Conservation (phyloP, 192 early-diverging fungal genomes). For the Linnemannia hyalina region DNA sequence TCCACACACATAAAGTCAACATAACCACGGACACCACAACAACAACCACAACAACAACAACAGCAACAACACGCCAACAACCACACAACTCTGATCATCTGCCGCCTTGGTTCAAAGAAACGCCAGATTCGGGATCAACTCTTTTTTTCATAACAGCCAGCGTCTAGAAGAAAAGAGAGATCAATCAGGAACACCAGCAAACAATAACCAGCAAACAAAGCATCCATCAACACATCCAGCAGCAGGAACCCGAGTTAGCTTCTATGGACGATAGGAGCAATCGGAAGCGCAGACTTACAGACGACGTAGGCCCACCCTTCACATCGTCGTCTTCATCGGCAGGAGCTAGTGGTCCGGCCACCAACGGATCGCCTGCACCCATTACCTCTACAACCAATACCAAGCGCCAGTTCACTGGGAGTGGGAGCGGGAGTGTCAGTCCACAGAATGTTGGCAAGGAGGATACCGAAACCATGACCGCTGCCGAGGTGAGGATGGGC, state of each 20-base stretch:
- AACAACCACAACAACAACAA: no score
- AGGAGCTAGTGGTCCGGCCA: background rate
- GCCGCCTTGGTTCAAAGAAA: no score
- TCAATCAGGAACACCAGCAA: background rate
- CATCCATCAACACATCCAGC: background rate
- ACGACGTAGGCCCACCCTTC: slow-evolving; percentile 10
- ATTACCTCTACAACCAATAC: slow-evolving; percentile 26
- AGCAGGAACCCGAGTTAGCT: background rate
- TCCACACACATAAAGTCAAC: no score
- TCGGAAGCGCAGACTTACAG: slow-evolving; percentile 37
- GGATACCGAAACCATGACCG: slow-evolving; percentile 36
- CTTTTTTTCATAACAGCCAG: no score
- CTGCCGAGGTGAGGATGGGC: slow-evolving; percentile 30
- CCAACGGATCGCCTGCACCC: slow-evolving; percentile 16
- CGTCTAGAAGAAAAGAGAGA: no score
- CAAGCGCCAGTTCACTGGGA: slow-evolving; percentile 34
- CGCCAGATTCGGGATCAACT: no score
- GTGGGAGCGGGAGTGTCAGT: slow-evolving; percentile 33
- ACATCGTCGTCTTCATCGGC: background rate
- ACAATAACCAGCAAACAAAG: background rate
- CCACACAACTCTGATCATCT: no score
- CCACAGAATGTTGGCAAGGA: slow-evolving; percentile 16
- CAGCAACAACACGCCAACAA: no score
- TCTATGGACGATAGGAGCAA: slow-evolving; percentile 50
- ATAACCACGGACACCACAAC: no score